Conservation (phyloP, 78 protist genomes). For the Anaeramoeba flamelloides region DNA sequence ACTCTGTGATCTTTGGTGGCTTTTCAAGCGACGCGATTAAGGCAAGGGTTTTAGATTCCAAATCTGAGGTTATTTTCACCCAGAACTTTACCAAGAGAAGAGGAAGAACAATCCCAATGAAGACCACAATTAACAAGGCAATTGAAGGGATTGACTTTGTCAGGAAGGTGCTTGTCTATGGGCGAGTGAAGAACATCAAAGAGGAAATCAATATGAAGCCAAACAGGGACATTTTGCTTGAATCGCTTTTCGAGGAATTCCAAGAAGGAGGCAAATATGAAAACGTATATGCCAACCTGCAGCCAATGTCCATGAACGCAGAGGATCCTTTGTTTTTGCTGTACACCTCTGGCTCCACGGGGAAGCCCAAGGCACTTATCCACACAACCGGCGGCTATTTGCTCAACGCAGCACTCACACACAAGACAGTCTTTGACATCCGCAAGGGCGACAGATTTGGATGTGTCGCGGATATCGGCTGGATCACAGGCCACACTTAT, state of each 20-base stretch:
- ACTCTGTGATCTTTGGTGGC: conserved; percentile 70
- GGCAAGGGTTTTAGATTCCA: conserved; percentile 49
- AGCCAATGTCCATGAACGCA: conserved; percentile 17
- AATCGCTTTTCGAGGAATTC: too few relatives aligned
- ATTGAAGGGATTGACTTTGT: too few relatives aligned
- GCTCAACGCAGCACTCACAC: conserved; percentile 23
- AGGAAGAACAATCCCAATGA: conserved; percentile 32
- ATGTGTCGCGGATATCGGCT: conserved; percentile 37
- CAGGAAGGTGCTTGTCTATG: too few relatives aligned
- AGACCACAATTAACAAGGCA: conserved; percentile 32
- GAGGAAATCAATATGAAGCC: too few relatives aligned
- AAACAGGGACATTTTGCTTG: too few relatives aligned
- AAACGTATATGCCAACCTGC: too few relatives aligned
- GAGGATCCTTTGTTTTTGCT: conserved; percentile 20
- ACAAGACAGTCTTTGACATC: conserved; percentile 26
- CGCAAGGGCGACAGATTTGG: conserved; percentile 30
- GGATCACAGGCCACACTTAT: conserved; percentile 37
- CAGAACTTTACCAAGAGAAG: conserved; percentile 54
- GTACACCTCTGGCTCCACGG: conserved; percentile 34
- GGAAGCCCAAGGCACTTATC: conserved; percentile 31
- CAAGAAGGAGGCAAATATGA: too few relatives aligned
- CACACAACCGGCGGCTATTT: conserved; percentile 37
- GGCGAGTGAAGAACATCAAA: too few relatives aligned
- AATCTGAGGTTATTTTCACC: conserved; percentile 42
- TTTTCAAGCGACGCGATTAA: too few relatives aligned